Base-by-base conservation (phyloP, 495 filamentous ascomycete genomes). In the Letharia columbiana region DNA sequence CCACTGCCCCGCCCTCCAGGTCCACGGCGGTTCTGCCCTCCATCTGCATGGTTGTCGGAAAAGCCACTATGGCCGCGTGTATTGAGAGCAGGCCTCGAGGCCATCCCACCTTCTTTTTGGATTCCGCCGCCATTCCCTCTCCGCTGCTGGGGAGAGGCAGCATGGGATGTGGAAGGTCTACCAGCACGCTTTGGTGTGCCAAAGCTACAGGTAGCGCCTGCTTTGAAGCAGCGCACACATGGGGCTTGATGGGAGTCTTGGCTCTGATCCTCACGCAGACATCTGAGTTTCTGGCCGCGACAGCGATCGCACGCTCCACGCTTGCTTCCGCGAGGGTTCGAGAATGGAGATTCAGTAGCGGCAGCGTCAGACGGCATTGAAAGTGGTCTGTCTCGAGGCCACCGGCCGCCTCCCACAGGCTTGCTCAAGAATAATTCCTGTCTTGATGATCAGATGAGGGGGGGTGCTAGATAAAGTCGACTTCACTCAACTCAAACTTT, bases 231-330 rank as follows among this genome's bases (percentile, higher is more conserved):
- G 42, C 64, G 64, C 15, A 54, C 23, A 33, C 64, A 66, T 2
- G 20, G 18, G 3, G 42, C 52, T 45, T 44, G 47, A 44, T n/a
- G 35, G 23, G 31, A n/a, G 23, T 50, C 44, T 33, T 41, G 54
- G 54, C 31, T 54, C 28, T 61, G 64, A 45, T 49, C 57, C 1
- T 61, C 58, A 2, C 64, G 67, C 1, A 68, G 44, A 33, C 70
- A 71, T 28, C 68, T 49, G 41, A 71, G 65, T 50, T 71, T 71
- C 39, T 71, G 70, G 47, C 60, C 64, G 4, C 70, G 68, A 35
- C 70, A 71, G 12, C 68, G 68, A 57, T 71, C 70, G 45, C 70
- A 71, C 9, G 70, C 68, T 65, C 63, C 64, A 7, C 70, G 61
- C 58, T 61, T 66, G 44, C 44, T 45, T 15, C 20, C n/a, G 8